Conservation (phyloP, 352 stramenopile species). For the Phytophthora sojae region DNA sequence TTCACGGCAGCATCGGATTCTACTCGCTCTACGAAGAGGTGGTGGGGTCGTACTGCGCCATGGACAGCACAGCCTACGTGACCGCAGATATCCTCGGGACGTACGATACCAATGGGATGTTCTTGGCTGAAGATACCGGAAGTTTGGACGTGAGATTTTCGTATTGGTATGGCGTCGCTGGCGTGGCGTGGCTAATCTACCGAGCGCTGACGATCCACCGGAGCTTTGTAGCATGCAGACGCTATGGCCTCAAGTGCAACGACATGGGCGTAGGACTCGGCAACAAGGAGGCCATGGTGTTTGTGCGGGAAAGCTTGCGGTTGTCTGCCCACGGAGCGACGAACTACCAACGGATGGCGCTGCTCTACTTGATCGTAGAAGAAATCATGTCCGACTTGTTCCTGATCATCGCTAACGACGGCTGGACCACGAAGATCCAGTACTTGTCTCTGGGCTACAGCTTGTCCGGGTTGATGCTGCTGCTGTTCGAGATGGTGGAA, state of each 20-base stretch:
- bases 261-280: neutral
- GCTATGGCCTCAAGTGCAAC: neutral
- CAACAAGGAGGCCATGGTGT: conserved; percentile 4
- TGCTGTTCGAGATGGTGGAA: conserved; percentile 14
- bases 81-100: neutral
- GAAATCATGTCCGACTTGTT: conserved; percentile 16
- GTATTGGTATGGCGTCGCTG: conserved; percentile 4
- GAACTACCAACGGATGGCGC: conserved; percentile 5
- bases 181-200: neutral
- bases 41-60: conserved; percentile 12
- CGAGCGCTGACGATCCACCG: conserved; percentile 1
- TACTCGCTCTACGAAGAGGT: conserved; percentile 20
- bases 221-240: neutral
- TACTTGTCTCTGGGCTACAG: neutral
- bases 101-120: conserved; percentile 18
- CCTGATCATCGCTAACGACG: conserved; percentile 14
- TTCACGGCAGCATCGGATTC: conserved; percentile 27
- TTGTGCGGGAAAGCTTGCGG: conserved; percentile 12
- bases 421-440: neutral
- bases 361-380: conserved; percentile 27
- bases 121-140: conserved; percentile 6
- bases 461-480: neutral
- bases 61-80: conserved; percentile 10
- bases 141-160: neutral
- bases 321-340: neutral